Evolutionary conservation across 371 early-diverging fungal genomes (phyloP).

Genomic region (Vairimorpha apis): DNA sequence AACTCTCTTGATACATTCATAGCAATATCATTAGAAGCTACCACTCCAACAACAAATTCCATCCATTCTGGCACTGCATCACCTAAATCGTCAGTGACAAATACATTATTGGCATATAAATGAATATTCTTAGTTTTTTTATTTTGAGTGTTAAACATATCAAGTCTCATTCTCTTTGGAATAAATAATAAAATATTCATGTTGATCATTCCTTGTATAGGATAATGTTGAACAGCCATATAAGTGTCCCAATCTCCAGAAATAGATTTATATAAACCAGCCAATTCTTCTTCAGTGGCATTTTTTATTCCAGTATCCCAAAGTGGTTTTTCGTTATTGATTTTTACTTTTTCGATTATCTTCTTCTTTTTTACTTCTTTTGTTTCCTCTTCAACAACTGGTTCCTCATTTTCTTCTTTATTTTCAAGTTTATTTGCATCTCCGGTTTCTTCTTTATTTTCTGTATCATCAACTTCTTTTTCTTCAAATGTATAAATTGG

Average conservation of each 20-base stretch:
- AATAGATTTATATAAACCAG: slow-evolving; percentile 80
- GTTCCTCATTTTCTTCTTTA: slow-evolving; percentile 51
- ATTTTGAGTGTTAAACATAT: slow-evolving; percentile 73
- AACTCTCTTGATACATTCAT: slow-evolving; percentile 89
- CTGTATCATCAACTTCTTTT: slow-evolving; percentile 71
- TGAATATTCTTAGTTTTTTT: slow-evolving; percentile 85
- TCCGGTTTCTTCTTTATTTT: slow-evolving; percentile 65
- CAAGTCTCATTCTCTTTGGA: slow-evolving; percentile 76
- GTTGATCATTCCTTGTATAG: slow-evolving; percentile 79
- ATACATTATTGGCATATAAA: slow-evolving; percentile 85
- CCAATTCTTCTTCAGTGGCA: slow-evolving; percentile 77
- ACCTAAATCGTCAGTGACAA: slow-evolving; percentile 81
- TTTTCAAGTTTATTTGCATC: slow-evolving; percentile 70
- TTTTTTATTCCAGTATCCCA: slow-evolving; percentile 85
- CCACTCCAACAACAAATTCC: slow-evolving; percentile 75
- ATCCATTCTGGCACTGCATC: slow-evolving; percentile 79
- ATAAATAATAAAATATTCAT: slow-evolving; percentile 81
- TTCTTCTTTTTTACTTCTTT: slow-evolving; percentile 67
- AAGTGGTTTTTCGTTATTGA: slow-evolving; percentile 72
- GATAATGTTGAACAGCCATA: slow-evolving; percentile 75
- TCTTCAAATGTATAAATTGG: slow-evolving; percentile 75
- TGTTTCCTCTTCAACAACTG: slow-evolving; percentile 65
- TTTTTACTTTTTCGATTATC: slow-evolving; percentile 66
- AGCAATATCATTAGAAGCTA: slow-evolving; percentile 85
- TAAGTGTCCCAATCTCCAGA: slow-evolving; percentile 89